phyloP scores from a whole-genome alignment of 2,329 filamentous ascomycete species.

The Colletotrichum gloeosporioides region DNA sequence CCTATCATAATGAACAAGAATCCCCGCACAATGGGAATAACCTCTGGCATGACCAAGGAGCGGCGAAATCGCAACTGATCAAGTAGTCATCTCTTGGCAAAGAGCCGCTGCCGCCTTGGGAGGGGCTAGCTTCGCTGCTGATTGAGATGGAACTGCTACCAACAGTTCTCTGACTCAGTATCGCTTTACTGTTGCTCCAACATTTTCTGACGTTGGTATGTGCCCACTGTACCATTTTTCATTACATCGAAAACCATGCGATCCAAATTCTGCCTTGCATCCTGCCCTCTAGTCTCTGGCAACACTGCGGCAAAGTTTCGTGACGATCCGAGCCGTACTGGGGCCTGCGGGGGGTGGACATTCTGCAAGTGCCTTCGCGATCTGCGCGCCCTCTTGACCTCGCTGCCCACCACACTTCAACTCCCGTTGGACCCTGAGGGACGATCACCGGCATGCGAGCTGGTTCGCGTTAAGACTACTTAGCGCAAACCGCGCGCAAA shows the following conservation, averaged over 20 bases:
- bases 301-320: constrained; percentile 9
- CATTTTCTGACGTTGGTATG: background rate
- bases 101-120: constrained; percentile 1
- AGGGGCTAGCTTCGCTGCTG: background rate
- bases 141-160: background rate
- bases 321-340: constrained; percentile 9
- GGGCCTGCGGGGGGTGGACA: constrained; percentile 13
- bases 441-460: constrained; percentile 6
- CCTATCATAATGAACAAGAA: background rate
- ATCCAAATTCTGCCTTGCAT: background rate
- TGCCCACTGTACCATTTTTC: background rate
- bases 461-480: background rate
- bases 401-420: constrained; percentile 1
- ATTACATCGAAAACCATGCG: background rate
- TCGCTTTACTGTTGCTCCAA: background rate
- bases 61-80: background rate
- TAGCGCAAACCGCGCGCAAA: background rate
- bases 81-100: constrained; percentile 1
- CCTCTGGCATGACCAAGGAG: background rate
- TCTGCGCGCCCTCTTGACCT: constrained; percentile 5
- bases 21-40: background rate
- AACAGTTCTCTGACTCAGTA: background rate
- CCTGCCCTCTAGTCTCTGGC: background rate
- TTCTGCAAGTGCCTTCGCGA: constrained; percentile 14
- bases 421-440: constrained; percentile 11